phyloP scores from a whole-genome alignment of 495 filamentous ascomycete genomes.

The Aspergillus conjunctus region DNA sequence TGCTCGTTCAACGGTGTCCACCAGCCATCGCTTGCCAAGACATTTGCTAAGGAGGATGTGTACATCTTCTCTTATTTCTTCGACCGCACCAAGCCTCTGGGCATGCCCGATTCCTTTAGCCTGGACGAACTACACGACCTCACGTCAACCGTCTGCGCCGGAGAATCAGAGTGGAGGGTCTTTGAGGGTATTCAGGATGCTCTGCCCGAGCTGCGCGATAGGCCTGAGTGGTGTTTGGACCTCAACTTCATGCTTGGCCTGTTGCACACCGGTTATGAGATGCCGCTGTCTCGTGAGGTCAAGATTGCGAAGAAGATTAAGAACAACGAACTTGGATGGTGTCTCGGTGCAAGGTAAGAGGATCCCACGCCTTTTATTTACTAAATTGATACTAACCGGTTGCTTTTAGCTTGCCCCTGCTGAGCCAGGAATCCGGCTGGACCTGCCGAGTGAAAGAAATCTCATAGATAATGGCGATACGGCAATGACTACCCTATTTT shows the following conservation, averaged over 20 bases:
- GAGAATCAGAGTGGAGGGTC: conserved; percentile 72
- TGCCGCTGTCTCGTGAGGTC: conserved; percentile 94
- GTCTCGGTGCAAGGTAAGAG: conserved; percentile 87
- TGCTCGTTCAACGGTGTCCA: conserved; percentile 98
- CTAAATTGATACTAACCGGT: conserved; percentile 33
- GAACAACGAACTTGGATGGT: conserved; percentile 96
- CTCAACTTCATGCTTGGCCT: conserved; percentile 93
- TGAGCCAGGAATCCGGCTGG: conserved; percentile 75
- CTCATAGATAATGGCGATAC: conserved; percentile 37
- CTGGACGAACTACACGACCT: conserved; percentile 83
- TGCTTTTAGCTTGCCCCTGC: conserved; percentile 64
- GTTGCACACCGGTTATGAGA: conserved; percentile 94
- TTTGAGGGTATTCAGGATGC: conserved; percentile 76
- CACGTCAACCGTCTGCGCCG: conserved; percentile 79
- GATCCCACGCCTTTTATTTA: neutral
- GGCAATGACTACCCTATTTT: conserved; percentile 21
- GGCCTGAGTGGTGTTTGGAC: conserved; percentile 91
- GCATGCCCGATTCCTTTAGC: conserved; percentile 95
- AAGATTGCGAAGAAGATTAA: conserved; percentile 99
- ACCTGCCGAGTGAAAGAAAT: conserved; percentile 70
- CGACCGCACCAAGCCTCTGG: conserved; percentile 86
- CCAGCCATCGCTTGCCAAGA: conserved; percentile 90
- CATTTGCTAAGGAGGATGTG: conserved; percentile 87
- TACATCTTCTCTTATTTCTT: conserved; percentile 98
- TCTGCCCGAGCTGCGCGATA: conserved; percentile 66